Base-by-base conservation (phyloP, 2,329 filamentous ascomycete species). In the Trichophyton rubrum region DNA sequence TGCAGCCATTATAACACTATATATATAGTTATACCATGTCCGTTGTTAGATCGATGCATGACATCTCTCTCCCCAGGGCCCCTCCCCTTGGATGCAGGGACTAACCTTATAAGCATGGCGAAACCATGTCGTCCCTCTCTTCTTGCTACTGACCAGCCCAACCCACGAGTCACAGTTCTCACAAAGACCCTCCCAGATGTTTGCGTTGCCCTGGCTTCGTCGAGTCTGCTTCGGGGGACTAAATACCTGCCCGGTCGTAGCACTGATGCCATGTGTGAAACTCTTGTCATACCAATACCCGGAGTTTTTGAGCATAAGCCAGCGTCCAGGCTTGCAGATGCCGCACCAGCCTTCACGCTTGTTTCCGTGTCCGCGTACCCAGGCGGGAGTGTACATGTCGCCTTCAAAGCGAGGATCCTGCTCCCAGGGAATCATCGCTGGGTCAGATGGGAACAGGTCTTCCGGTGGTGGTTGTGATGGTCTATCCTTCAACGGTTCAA, bases 221-320 rank as follows among this genome's bases (percentile, higher is more conserved):
- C 88, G 79, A 22, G 84, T 88, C 68, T 89, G 82, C 63, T 87
- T 83, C 2, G 89, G 89, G 66, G 87, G 85, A 70, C 89, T 85
- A 75, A 93, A 92, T 2, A 86, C 83, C 64, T 81, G 85, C 24
- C 89, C 89, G 0, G 89, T 92, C 3, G 87, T 86, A 30, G 88
- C 89, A 69, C 87, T 90, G 71, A 95, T 89, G 57, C 89, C 89
- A 69, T 95, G 90, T 1, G 87, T 89, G 72, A 93, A 95, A 61
- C 86, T 89, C 78, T 93, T 92, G 77, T 95, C 89, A 73, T 95
- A 95, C 89, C 90, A 95, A 72, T 89, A 95, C 5, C 89, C 89
- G 60, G 87, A 91, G 75, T 95, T 93, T 77, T 93, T 95, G 62
- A 95, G 78, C 15, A 91, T 88, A 59, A 92, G 81, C 90, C 90